Evolutionary conservation across 2,329 filamentous ascomycete species (phyloP), one percentile per base, ranked within the genome.

Genomic region (Daldinia eschscholtzii): DNA sequence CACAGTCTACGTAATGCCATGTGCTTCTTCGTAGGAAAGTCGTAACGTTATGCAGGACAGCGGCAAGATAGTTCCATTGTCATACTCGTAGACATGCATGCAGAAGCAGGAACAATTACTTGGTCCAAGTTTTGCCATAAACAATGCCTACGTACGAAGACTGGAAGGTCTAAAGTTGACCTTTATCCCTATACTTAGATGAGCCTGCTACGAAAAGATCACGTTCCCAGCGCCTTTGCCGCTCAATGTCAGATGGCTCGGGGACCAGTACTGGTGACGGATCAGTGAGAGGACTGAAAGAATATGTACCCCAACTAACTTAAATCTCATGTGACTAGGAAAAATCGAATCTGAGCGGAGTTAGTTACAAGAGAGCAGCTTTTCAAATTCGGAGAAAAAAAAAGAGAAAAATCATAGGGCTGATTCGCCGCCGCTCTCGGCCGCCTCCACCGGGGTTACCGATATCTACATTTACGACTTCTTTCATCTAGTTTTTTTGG

Each of bases 381-480:
- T 46, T 46, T 41, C 26, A 52, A 30, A 23, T 42, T 46, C 23
- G 35, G 39, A 53, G 44, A 53, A 56, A 53, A 53, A 55, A 52
- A 35, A 15, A 41, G 28, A 59, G 42, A 52, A 53, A 68, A 57
- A 53, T 56, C 57, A 35, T 70, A 65, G 57, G 65, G 62, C 61
- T 70, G 59, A 39, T 56, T 46, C 26, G 4, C 37, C 57, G 57
- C 66, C 66, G 68, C 10, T 62, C 57, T 63, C 69, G 69, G 69
- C 63, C 61, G 48, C 68, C 68, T 69, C 66, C 58, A 69, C 60
- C 69, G 69, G 69, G 30, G 55, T 67, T 50, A 65, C 69, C 69
- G 69, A 71, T 65, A 60, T 10, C 53, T 42, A 42, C 23, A 57
- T 20, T 5, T 39, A 28, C 15, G 15, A 42, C 12, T 18, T 42